A percentile compares a stretch with the other conserved stretches of the same genome.
These are phyloP conservation scores for Raffaelea albimanens DNA, from an alignment of 2,329 filamentous ascomycete genomes.

Conservation along the genomic window DNA sequence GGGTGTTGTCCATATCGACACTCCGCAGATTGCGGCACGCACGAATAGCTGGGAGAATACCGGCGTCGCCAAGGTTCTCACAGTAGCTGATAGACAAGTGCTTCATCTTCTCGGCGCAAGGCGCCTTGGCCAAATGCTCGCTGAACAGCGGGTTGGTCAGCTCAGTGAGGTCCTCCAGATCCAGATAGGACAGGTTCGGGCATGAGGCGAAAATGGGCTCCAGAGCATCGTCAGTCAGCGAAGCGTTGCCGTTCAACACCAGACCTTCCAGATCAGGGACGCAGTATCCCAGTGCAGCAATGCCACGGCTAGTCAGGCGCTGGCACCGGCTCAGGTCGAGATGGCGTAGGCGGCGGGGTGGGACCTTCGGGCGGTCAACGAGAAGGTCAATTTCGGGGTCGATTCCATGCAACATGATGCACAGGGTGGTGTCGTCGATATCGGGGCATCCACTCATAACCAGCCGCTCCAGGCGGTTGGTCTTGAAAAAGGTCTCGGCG, in stretches of 20 bases:
- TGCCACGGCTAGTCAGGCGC: conserved; percentile 60
- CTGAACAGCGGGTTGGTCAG: conserved; percentile 67
- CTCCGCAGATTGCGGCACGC: conserved; percentile 59
- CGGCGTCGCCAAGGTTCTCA: conserved; percentile 71
- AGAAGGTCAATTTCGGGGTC: conserved; percentile 74
- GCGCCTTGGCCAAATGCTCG: conserved; percentile 64
- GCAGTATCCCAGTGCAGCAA: conserved; percentile 63
- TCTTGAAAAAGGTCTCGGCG: conserved; percentile 64
- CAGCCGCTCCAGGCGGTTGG: conserved; percentile 75
- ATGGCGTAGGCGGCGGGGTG: conserved; percentile 69
- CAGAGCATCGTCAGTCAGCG: conserved; percentile 64
- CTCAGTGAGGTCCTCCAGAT: conserved; percentile 74
- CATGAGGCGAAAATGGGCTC: conserved; percentile 64
- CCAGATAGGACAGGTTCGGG: conserved; percentile 72
- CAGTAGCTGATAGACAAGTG: conserved; percentile 89
- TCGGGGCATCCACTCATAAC: conserved; percentile 72
- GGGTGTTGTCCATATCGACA: conserved; percentile 87
- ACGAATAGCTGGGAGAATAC: conserved; percentile 75
- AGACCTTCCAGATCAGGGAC: conserved; percentile 75
- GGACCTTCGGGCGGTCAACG: conserved; percentile 65
- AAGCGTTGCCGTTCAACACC: conserved; percentile 68
- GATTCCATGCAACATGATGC: conserved; percentile 64
- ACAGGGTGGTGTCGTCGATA: conserved; percentile 64
- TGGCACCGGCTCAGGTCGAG: conserved; percentile 76
- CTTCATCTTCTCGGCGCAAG: conserved; percentile 61